Percentiles rank a stretch among this genome's conserved stretches.
These are phyloP conservation scores for Penicillium bovifimosum DNA, from an alignment of 495 filamentous ascomycete species.

Conservation along the genomic window DNA sequence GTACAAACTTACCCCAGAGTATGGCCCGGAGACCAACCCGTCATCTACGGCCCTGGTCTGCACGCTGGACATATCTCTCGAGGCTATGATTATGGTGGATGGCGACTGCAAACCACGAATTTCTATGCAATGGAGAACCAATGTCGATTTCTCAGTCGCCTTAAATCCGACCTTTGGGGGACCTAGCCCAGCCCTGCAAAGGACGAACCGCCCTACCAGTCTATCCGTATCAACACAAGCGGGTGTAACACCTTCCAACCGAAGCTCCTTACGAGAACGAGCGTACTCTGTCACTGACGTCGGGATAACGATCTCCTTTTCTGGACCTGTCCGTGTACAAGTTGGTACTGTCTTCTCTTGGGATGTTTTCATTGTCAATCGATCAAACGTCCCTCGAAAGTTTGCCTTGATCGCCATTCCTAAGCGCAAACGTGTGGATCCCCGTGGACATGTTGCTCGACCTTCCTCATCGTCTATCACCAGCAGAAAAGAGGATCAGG, in stretches of 20 bases:
- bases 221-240: conserved; percentile 33
- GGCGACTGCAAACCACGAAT: conserved; percentile 66
- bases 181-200: conserved; percentile 50
- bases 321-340: conserved; percentile 54
- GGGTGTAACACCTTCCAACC: conserved; percentile 36
- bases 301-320: conserved; percentile 72
- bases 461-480: conserved; percentile 43
- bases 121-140: conserved; percentile 73
- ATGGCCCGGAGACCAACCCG: conserved; percentile 48
- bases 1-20: conserved; percentile 67
- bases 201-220: conserved; percentile 50
- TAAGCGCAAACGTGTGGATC: conserved; percentile 63
- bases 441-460: conserved; percentile 51
- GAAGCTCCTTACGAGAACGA: conserved; percentile 49
- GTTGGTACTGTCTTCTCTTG: conserved; percentile 79
- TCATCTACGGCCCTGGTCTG: conserved; percentile 44
- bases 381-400: conserved; percentile 60
- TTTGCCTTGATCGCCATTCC: conserved; percentile 76
- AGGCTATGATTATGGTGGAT: conserved; percentile 58
- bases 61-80: conserved; percentile 59
- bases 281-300: conserved; percentile 50
- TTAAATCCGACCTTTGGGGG: conserved; percentile 58
- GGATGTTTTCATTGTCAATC: conserved; percentile 86
- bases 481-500: conserved; percentile 39
- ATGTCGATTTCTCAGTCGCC: conserved; percentile 75